Evolutionary conservation across 345 rosid genomes (phyloP).

Genomic region (Eutrema yunnanense): DNA sequence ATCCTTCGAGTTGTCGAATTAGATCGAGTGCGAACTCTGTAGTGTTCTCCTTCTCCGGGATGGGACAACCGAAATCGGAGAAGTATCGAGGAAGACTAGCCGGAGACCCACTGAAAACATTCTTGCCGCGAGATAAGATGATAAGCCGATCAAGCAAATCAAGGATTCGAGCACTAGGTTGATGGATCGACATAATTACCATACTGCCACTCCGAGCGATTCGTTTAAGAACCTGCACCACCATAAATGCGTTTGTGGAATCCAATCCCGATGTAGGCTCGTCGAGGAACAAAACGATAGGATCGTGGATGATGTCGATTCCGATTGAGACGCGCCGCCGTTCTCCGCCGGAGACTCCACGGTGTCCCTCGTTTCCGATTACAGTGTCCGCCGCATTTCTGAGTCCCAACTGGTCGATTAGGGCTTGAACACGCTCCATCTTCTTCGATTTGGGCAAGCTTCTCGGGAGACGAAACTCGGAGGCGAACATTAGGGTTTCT

Average conservation of each 20-base stretch:
- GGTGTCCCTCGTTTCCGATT: constrained; percentile 93
- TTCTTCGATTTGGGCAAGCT: constrained; percentile 69
- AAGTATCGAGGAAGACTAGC: constrained; percentile 42
- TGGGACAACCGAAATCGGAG: constrained; percentile 56
- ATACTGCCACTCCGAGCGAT: constrained; percentile 87
- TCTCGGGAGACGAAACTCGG: constrained; percentile 81
- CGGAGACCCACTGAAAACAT: constrained; percentile 57
- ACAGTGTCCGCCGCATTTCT: constrained; percentile 74
- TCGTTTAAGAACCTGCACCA: constrained; percentile 75
- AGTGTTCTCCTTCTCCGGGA: constrained; percentile 71
- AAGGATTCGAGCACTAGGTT: constrained; percentile 69
- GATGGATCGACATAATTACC: constrained; percentile 85
- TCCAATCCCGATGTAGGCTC: constrained; percentile 95
- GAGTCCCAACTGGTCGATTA: constrained; percentile 82
- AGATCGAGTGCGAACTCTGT: constrained; percentile 75
- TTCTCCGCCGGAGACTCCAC: constrained; percentile 96
- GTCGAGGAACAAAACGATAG: constrained; percentile 74
- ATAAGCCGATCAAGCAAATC: constrained; percentile 54
- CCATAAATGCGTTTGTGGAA: constrained; percentile 90
- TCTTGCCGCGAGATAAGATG: constrained; percentile 50
- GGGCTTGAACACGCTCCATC: constrained; percentile 61
- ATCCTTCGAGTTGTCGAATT: constrained; percentile 40
- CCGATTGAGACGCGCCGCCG: constrained; percentile 91
- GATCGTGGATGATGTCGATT: constrained; percentile 81
- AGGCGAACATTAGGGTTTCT: constrained; percentile 86